Base-by-base conservation (phyloP, 2,329 filamentous ascomycete genomes). In the Zalaria obscura region DNA sequence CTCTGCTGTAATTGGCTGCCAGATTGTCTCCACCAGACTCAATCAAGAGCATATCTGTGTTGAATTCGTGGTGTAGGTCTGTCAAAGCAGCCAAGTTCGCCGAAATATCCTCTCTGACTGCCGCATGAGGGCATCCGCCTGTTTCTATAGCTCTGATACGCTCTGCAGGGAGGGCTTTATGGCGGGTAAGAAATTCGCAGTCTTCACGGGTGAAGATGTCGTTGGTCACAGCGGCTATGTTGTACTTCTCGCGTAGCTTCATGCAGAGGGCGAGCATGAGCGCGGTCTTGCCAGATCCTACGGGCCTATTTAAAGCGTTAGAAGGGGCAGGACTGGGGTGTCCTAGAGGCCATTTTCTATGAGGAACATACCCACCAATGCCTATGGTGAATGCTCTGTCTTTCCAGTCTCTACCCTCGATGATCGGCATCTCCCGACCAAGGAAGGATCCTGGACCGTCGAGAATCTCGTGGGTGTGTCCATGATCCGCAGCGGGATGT, bases 161-260 rank as follows among this genome's bases (percentile, higher is more conserved):
- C 27, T 73, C 63, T 4, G 88, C 73, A 0, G 88, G 82, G 0
- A 96, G 79, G 4, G 91, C 91, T 49, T 76, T 73, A 72, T 95
- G 74, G 43, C 79, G 78, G 45, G 86, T 93, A 26, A 98, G 78
- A 68, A 98, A 98, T 64, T 96, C 91, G 68, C 88, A 88, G 70
- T 98, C 91, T 67, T 98, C 91, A 49, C 72, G 82, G 25, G 89
- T 96, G 72, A 96, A 96, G 70, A 96, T 96, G 70, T 96, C 89
- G 72, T 96, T 96, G 39, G 91, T 98, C 25, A 98, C 89, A 45
- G 87, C 91, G 1, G 91, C 91, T 55, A 98, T 83, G 57, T 80
- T 86, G 74, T 84, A 88, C 42, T 75, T 69, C 39, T 79, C 71
- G 47, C 91, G 83, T 5, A 98, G 78, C 5, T 82, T 80, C 31